Conservation (phyloP, 345 rosid genomes). For the Balakata baccata region DNA sequence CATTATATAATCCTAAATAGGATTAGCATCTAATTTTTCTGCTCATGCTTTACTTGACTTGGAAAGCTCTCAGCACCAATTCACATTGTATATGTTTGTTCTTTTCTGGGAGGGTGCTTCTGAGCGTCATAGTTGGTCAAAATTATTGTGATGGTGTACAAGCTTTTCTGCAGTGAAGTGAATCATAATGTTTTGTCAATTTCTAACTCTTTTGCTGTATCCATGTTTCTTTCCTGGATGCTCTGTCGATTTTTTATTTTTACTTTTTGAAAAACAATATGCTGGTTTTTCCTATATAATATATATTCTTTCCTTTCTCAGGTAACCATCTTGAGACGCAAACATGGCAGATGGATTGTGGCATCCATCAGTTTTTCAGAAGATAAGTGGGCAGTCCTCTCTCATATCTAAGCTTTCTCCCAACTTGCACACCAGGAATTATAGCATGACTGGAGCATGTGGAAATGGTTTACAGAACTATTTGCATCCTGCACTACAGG, state of each 20-base stretch:
- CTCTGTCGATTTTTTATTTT: too few species aligned
- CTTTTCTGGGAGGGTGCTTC: neutral
- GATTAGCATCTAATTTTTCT: neutral
- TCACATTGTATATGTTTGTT: neutral
- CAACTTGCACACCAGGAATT: conserved; percentile 21
- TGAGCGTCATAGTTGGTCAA: neutral
- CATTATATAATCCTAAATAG: neutral
- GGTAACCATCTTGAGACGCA: conserved; percentile 25
- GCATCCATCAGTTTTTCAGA: conserved; percentile 53
- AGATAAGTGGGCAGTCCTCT: conserved; percentile 48
- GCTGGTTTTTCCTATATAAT: neutral
- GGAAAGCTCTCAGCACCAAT: neutral
- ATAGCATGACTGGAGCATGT: neutral
- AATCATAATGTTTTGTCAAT: neutral
- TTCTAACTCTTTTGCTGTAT: too few species aligned
- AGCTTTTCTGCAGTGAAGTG: neutral
- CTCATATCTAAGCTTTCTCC: conserved; percentile 43
- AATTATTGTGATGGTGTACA: neutral
- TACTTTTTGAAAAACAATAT: neutral
- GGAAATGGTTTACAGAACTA: neutral
- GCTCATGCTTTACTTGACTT: neutral
- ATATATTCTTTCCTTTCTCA: neutral
- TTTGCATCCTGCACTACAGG: conserved; percentile 10
- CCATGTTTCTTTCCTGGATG: too few species aligned
- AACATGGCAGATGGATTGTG: conserved; percentile 57